These are phyloP conservation scores for Elsinoe fawcettii DNA, from an alignment of 2,329 filamentous ascomycete genomes.

Conservation along the genomic window DNA sequence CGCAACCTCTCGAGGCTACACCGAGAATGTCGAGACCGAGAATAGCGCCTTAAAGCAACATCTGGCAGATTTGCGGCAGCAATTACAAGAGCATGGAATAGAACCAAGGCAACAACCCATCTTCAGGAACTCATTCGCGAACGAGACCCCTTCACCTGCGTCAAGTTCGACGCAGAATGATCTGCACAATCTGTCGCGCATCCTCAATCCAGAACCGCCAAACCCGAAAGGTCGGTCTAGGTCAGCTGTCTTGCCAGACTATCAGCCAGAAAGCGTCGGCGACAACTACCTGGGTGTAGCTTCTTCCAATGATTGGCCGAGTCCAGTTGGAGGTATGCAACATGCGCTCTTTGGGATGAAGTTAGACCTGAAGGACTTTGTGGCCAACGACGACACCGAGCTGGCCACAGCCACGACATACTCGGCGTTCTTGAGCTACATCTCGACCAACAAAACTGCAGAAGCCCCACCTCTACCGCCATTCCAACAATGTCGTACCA, in stretches of 20 bases:
- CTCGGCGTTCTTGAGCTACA: conserved; percentile 59
- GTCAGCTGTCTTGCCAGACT: conserved; percentile 35
- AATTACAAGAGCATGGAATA: conserved; percentile 54
- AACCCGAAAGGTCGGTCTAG: conserved; percentile 13
- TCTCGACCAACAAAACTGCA: conserved; percentile 51
- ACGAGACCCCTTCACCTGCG: not conserved
- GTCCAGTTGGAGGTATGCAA: conserved; percentile 66
- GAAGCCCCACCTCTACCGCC: conserved; percentile 52
- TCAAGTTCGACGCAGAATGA: conserved; percentile 6
- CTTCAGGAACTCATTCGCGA: not conserved
- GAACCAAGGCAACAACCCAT: conserved; percentile 46
- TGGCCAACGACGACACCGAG: conserved; percentile 59
- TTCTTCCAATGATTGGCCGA: conserved; percentile 56
- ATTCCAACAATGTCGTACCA: conserved; percentile 57
- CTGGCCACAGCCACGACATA: conserved; percentile 57
- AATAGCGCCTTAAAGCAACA: conserved; percentile 59
- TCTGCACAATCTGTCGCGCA: conserved; percentile 15
- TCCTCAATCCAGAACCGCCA: conserved; percentile 15
- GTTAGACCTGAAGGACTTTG: conserved; percentile 68
- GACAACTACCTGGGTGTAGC: conserved; percentile 61
- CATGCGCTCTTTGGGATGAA: conserved; percentile 73
- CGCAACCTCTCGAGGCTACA: conserved; percentile 69
- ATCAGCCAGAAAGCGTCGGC: conserved; percentile 41
- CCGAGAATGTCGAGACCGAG: conserved; percentile 67
- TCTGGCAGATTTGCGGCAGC: conserved; percentile 60